A percentile compares a stretch with the other conserved stretches of the same genome.
Evolutionary conservation across 1,139 yeast genomes (phyloP).

Genomic region (Lipomyces yarrowii): DNA sequence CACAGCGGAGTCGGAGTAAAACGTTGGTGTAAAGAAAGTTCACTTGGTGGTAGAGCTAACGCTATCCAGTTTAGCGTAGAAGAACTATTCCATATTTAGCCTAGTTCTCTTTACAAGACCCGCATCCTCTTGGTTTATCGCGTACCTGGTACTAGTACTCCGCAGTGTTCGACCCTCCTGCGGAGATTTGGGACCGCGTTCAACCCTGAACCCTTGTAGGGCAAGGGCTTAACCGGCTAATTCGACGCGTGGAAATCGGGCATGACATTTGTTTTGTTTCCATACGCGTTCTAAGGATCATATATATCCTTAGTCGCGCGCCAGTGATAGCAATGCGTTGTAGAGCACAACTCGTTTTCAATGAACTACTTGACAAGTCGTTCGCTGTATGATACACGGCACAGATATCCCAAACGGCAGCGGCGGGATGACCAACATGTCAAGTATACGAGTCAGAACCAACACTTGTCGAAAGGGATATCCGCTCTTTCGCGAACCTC

Average conservation of each 20-base stretch:
- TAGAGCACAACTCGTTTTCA: not conserved
- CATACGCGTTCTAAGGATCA: not conserved
- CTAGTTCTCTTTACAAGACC: no score
- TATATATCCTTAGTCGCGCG: not conserved
- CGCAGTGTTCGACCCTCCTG: not conserved
- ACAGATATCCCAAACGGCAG: not conserved
- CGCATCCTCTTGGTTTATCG: no score
- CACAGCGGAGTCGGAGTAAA: not conserved
- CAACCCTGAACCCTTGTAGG: no score
- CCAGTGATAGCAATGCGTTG: not conserved
- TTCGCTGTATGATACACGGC: constrained; percentile 6
- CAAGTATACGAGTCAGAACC: not conserved
- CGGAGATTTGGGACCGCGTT: not conserved
- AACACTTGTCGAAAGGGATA: not conserved
- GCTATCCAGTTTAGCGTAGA: not conserved
- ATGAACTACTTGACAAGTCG: constrained; percentile 15
- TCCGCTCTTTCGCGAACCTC: not conserved
- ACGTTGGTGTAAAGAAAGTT: not conserved
- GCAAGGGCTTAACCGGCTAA: not conserved
- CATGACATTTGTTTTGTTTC: not conserved
- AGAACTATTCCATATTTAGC: not conserved
- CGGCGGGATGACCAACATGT: not conserved
- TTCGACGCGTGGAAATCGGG: not conserved
- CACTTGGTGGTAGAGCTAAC: not conserved
- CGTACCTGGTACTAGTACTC: not conserved